Conservation (phyloP, 805 yeast species). For the Wickerhamomyces canadensis region DNA sequence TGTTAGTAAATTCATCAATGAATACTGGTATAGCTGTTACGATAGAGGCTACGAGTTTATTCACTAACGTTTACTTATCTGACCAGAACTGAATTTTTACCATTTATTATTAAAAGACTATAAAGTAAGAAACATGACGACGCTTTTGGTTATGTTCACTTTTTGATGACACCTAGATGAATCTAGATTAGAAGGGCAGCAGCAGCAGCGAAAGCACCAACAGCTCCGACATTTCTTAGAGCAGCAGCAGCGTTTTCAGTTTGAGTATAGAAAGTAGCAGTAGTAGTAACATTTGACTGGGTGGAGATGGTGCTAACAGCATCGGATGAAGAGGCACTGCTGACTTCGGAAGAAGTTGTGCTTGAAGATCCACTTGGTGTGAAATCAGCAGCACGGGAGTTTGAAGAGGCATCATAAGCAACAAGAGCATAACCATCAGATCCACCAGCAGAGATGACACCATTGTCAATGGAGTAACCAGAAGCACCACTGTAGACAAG, state of each 20-base stretch:
- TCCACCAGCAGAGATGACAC: conserved; percentile 9
- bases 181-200: conserved; percentile 27
- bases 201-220: conserved; percentile 26
- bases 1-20: no score
- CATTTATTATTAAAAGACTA: no score
- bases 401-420: conserved; percentile 15
- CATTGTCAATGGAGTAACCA: conserved; percentile 31
- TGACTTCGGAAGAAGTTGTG: conserved; percentile 6
- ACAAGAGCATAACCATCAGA: conserved; percentile 15
- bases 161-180: no score
- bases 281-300: conserved; percentile 2
- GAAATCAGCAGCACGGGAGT: conserved; percentile 22
- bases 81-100: no score
- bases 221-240: conserved; percentile 14
- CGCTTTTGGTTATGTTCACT: no score
- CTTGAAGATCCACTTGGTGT: conserved; percentile 19
- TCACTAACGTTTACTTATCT: no score
- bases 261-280: conserved; percentile 7
- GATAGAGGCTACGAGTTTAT: no score
- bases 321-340: conserved; percentile 5
- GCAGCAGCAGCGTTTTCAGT: conserved; percentile 24
- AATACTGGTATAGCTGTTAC: no score
- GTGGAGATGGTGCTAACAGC: conserved; percentile 4
- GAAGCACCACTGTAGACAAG: conserved; percentile 30
- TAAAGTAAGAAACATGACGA: no score